These are phyloP conservation scores for Inga laurina DNA, from an alignment of 306 rosid genomes.

Conservation along the genomic window DNA sequence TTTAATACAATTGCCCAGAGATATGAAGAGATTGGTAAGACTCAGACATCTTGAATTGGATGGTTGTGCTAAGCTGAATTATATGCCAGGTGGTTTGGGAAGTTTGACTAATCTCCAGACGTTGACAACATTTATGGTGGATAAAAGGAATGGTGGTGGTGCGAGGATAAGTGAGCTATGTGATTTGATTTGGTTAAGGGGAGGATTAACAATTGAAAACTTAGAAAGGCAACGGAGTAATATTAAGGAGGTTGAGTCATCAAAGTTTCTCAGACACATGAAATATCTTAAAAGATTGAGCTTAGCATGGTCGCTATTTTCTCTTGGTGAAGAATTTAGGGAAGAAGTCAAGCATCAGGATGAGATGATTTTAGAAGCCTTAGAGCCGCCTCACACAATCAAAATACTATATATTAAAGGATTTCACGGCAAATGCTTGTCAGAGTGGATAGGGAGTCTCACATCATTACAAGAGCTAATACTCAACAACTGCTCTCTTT, in stretches of 20 bases:
- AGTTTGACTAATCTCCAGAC: background rate
- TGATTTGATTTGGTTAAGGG: too few species aligned
- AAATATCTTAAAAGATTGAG: background rate
- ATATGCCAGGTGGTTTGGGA: background rate
- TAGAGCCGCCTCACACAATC: background rate
- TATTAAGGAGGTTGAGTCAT: constrained; percentile 14
- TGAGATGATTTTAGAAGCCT: background rate
- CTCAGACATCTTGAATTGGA: background rate
- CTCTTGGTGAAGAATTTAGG: too few species aligned
- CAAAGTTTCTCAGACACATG: background rate
- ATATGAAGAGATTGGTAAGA: background rate
- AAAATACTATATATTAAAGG: accelerated
- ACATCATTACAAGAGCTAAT: background rate
- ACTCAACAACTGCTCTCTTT: accelerated
- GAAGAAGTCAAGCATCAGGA: background rate
- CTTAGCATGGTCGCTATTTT: too few species aligned
- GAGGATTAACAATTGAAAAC: too few species aligned
- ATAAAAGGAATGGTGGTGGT: background rate
- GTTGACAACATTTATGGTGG: background rate
- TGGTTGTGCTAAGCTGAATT: accelerated
- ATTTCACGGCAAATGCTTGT: background rate
- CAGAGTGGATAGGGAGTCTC: background rate
- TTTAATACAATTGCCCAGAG: background rate
- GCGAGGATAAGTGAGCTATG: background rate
- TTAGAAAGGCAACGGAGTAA: background rate